Conservation (phyloP, 1,284 basidiomycete genomes). For the Rhodofomes roseus region DNA sequence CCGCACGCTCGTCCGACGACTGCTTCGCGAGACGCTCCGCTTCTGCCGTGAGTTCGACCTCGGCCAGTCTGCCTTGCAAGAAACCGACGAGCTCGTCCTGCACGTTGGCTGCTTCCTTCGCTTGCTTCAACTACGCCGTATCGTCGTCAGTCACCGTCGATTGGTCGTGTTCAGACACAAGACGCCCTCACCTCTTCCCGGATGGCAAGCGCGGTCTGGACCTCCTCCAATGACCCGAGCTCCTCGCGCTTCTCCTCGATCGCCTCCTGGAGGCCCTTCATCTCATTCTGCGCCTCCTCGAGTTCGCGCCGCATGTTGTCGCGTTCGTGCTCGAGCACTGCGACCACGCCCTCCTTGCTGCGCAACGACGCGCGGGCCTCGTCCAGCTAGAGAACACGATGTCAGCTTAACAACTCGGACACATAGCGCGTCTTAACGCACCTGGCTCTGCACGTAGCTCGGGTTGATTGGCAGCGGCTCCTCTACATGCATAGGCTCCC, state of each 20-base stretch:
- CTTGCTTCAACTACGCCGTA: neutral
- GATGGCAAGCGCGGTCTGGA: neutral
- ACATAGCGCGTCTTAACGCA: neutral
- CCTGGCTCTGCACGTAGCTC: neutral
- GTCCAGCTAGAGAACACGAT: neutral
- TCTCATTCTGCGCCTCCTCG: neutral
- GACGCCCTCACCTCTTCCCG: neutral
- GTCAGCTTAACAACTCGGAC: neutral
- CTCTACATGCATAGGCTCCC: neutral
- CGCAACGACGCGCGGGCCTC: neutral
- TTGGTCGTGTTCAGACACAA: neutral
- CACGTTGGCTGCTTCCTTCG: neutral
- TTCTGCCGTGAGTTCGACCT: neutral
- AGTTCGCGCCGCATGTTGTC: neutral
- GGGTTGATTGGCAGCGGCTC: neutral
- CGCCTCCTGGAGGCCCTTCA: neutral
- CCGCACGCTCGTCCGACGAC: neutral
- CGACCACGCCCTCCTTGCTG: neutral
- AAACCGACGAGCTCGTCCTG: neutral
- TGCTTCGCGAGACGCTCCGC: neutral
- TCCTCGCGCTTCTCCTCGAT: constrained; percentile 1
- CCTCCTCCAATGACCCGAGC: neutral
- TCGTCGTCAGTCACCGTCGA: neutral
- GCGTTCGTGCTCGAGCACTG: neutral
- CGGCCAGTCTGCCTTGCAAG: neutral